Percentiles rank a stretch among this genome's conserved stretches.
These are phyloP conservation scores for Pseudogymnoascus verrucosus DNA, from an alignment of 2,329 filamentous ascomycete species.

Conservation along the genomic window DNA sequence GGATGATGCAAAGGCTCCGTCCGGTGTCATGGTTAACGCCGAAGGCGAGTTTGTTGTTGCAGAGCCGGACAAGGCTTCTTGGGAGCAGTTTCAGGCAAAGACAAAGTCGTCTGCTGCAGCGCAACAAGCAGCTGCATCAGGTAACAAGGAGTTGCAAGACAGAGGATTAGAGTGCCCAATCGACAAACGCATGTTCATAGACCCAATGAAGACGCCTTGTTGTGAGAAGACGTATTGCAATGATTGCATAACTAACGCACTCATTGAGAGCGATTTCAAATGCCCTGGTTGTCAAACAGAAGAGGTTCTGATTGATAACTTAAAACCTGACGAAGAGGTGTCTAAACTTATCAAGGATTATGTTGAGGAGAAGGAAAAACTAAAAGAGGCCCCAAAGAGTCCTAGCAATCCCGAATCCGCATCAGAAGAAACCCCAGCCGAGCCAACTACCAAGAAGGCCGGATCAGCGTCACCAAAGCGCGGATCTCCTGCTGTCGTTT, in stretches of 20 bases:
- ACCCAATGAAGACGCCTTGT: slow-evolving; percentile 98
- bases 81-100: slow-evolving; percentile 96
- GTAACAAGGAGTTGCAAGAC: slow-evolving; percentile 80
- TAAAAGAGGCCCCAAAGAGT: slow-evolving; percentile 31
- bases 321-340: slow-evolving; percentile 73
- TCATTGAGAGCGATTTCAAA: slow-evolving; percentile 96
- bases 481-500: slow-evolving; percentile 20
- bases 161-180: slow-evolving; percentile 86
- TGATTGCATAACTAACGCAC: slow-evolving; percentile 98
- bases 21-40: slow-evolving; percentile 94
- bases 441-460: slow-evolving; percentile 26
- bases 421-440: slow-evolving; percentile 25
- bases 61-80: slow-evolving; percentile 88
- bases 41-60: slow-evolving; percentile 97
- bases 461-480: slow-evolving; percentile 28
- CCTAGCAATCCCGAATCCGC: slow-evolving; percentile 20
- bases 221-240: slow-evolving; percentile 98
- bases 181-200: slow-evolving; percentile 97
- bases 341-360: slow-evolving; percentile 72
- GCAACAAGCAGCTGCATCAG: slow-evolving; percentile 66
- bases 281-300: slow-evolving; percentile 89
- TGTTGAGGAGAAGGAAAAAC: slow-evolving; percentile 46
- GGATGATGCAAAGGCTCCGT: slow-evolving; percentile 73
- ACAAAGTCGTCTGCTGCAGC: slow-evolving; percentile 77
- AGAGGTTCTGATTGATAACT: slow-evolving; percentile 86